Base-by-base conservation (phyloP, 495 filamentous ascomycete species). In the Aspergillus conjunctus region DNA sequence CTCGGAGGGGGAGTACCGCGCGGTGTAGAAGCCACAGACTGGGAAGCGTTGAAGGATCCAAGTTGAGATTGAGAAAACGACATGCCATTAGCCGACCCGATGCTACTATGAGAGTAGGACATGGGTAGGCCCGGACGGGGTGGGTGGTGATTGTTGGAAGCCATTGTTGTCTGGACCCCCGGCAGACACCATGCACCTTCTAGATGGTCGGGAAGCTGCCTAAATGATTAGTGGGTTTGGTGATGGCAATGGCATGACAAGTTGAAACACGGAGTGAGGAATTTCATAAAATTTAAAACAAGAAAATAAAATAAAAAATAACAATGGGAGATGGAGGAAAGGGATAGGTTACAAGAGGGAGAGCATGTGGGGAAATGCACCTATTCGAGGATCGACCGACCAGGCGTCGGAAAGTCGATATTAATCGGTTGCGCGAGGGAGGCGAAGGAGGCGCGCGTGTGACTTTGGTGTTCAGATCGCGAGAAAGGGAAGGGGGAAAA, bases 21-120 rank as follows among this genome's bases (percentile, higher is more conserved):
- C 59, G 81, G 82, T n/a, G 83, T 85, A 21, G 79, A 80, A 17
- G 76, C 73, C 56, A 82, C 68, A 58, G 82, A 79, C 68, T 81
- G 79, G 46, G 79, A 75, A 62, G 73, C 75, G 65, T 81, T 77
- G 54, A 85, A 77, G 20, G 81, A 82, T 43, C 77, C 78, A 66
- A 82, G 69, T 66, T 78, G 73, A 57, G 75, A 74, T 59, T 77
- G 76, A 26, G 79, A 77, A 60, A 66, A 70, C 39, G 72, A 57
- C 58, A 76, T 70, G 53, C 77, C 75, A 66, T 79, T 77, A 49
- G 67, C 59, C 30, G 74, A 76, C 32, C 73, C 76, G 52, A 68
- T 73, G 60, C 71, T 80, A 53, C 71, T 74, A 62, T 77, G 77
- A 2, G 75, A 79, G 65, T 75, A 82, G 41, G 77, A 78, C 68